Evolutionary conservation across 1,284 basidiomycete genomes (phyloP), one percentile per base, ranked within the genome.

Genomic region (Sphagnurus paluster): DNA sequence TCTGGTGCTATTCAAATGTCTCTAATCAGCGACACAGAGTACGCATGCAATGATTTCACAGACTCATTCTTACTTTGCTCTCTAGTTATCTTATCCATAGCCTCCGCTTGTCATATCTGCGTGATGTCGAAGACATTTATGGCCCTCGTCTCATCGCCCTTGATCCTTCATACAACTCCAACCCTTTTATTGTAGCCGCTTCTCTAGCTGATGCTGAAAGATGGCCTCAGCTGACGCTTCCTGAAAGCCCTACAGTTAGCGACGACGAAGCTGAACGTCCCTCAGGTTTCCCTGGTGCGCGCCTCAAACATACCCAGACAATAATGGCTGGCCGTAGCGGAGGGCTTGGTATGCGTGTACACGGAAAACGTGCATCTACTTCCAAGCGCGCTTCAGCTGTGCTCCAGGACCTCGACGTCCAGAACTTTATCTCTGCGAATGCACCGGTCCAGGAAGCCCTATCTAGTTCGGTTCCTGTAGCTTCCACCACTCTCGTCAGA

Each of bases 81-180:
- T 48, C 13, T 56, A 96, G 93, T 55, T 94, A 87, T 64, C 76
- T 94, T 35, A 87, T 95, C 5, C 93, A 96, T 61, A 82, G 78
- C 55, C 75, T 96, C 9, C 85, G 93, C 3, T 71, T 97, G 23
- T 84, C 87, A 14, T 93, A 95, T 60, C 75, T 97, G n/a, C 86
- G 92, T 48, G 82, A 87, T 56, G 82, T 92, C 30, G 87, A 92
- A 50, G 93, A 94, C 63, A 84, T 85, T 1, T 87, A 90, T 59
- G 90, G 88, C 5, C 73, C 82, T 4, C 80, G 88, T 29, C 76
- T 95, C 59, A 85, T 96, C 57, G 81, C 89, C 1, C 75, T 96
- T 41, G 83, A 82, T 60, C 80, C 82, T 0, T 75, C 80, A 0
- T 89, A 90, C 66, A 70, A 77, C 10, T 70, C 79, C 7, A 94